A percentile compares a stretch with the other conserved stretches of the same genome.
phyloP scores from a whole-genome alignment of 225 moss, liverwort and hornwort species.

The Pseudoscleropodium purum region DNA sequence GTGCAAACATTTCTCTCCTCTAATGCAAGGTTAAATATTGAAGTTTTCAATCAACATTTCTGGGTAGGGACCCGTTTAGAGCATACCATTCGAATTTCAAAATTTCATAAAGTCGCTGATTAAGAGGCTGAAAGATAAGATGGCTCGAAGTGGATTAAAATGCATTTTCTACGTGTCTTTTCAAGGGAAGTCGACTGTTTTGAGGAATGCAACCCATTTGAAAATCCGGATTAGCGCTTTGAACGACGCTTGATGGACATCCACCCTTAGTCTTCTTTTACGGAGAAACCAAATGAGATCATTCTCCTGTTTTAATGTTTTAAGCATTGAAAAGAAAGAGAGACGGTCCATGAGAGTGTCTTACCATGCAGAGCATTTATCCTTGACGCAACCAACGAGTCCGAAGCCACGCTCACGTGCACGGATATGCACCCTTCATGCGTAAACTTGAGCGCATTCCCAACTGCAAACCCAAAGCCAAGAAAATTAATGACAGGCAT shows the following conservation, averaged over 20 bases:
- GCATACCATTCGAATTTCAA: not conserved
- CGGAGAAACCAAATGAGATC: not conserved
- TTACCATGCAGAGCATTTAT: not conserved
- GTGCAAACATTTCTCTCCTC: not conserved
- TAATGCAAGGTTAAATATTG: not conserved
- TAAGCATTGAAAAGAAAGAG: not conserved
- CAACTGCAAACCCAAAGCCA: conserved; percentile 27
- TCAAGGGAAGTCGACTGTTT: not conserved
- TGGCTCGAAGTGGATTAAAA: not conserved
- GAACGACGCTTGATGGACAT: not conserved
- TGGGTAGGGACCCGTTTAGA: not conserved
- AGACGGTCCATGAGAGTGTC: not conserved
- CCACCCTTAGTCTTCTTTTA: not conserved
- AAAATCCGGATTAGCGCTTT: not conserved
- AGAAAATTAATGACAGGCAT: not conserved
- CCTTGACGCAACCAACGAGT: not conserved
- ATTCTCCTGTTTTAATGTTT: not conserved
- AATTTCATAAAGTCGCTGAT: not conserved
- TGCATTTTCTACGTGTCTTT: too few relatives aligned
- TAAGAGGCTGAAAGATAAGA: not conserved
- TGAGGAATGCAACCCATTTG: too few relatives aligned
- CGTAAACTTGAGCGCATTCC: conserved; percentile 84
- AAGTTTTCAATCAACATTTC: not conserved
- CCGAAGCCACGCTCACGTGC: conserved; percentile 16
- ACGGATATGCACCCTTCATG: conserved; percentile 53